Percentiles rank a stretch among this genome's conserved stretches.
Evolutionary conservation across 179 eudicot species (phyloP).

Genomic region (Actinidia arguta): DNA sequence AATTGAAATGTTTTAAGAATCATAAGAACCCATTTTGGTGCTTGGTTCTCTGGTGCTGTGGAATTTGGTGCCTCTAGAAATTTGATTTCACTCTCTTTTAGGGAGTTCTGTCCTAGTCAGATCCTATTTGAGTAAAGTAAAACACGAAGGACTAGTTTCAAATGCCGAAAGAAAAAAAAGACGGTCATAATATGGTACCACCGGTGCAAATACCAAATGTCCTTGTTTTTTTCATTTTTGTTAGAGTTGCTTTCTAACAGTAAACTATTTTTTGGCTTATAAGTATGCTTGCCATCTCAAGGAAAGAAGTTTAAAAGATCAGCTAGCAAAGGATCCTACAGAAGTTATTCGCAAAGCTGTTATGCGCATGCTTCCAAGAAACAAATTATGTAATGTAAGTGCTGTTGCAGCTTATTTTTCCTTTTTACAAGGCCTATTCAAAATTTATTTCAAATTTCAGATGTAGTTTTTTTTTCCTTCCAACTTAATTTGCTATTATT

Average conservation of each 20-base stretch:
- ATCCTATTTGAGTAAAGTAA: background rate
- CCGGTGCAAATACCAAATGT: background rate
- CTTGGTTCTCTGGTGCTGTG: background rate
- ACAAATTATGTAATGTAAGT: slow-evolving; percentile 95
- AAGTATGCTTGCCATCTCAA: slow-evolving; percentile 91
- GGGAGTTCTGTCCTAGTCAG: background rate
- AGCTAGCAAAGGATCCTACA: slow-evolving; percentile 94
- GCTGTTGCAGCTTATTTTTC: background rate
- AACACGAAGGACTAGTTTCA: background rate
- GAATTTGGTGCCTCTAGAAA: background rate
- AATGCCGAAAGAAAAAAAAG: background rate
- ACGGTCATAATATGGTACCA: background rate
- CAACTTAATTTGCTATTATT: background rate
- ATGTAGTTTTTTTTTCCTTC: background rate
- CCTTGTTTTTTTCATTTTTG: background rate
- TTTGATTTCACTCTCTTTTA: background rate
- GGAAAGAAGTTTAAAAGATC: slow-evolving; percentile 94
- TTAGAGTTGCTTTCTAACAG: background rate
- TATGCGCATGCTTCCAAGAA: slow-evolving; percentile 94
- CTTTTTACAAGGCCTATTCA: background rate
- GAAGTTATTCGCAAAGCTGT: slow-evolving; percentile 99
- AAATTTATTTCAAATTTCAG: background rate
- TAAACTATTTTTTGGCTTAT: slow-evolving; percentile 19
- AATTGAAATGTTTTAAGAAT: background rate
- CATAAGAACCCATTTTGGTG: background rate